Percentiles rank a stretch among this genome's conserved stretches.
phyloP scores from a whole-genome alignment of 345 rosid species.

The Linum trigynum region DNA sequence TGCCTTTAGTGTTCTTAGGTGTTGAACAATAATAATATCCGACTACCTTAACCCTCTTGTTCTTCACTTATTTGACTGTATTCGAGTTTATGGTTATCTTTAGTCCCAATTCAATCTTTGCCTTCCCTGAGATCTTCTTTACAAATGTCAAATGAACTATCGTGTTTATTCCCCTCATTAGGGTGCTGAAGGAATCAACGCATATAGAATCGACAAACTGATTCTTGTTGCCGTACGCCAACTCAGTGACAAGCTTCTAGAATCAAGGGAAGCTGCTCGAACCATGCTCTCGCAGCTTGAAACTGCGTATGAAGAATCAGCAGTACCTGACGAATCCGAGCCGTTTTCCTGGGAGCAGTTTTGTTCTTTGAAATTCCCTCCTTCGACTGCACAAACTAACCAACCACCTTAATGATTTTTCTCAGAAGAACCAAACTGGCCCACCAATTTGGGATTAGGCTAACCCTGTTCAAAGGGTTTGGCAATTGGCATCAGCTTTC shows the following conservation, averaged over 20 bases:
- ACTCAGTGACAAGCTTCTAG: slow-evolving; percentile 91
- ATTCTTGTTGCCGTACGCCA: slow-evolving; percentile 76
- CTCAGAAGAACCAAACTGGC: too few species aligned
- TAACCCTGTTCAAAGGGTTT: too few species aligned
- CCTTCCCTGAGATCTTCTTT: not conserved
- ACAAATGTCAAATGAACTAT: too few species aligned
- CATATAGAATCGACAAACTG: slow-evolving; percentile 76
- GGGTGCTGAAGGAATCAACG: slow-evolving; percentile 79
- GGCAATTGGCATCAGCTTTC: too few species aligned
- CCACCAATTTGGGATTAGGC: too few species aligned
- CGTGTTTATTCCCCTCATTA: slow-evolving; percentile 27
- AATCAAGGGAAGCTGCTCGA: slow-evolving; percentile 91
- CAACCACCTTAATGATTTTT: too few species aligned
- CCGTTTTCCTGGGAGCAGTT: slow-evolving; percentile 64
- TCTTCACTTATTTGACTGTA: not conserved
- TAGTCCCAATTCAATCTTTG: not conserved
- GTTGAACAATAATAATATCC: not conserved
- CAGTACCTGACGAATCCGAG: slow-evolving; percentile 37
- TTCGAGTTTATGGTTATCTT: not conserved
- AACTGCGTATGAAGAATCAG: slow-evolving; percentile 52
- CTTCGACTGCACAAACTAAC: slow-evolving; percentile 68
- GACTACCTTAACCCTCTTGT: not conserved
- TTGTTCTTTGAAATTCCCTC: slow-evolving; percentile 71
- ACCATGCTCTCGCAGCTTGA: slow-evolving; percentile 71
- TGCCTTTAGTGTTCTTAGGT: not conserved